phyloP scores from a whole-genome alignment of 2,329 filamentous ascomycete genomes.

The Epichloe coenophiala region DNA sequence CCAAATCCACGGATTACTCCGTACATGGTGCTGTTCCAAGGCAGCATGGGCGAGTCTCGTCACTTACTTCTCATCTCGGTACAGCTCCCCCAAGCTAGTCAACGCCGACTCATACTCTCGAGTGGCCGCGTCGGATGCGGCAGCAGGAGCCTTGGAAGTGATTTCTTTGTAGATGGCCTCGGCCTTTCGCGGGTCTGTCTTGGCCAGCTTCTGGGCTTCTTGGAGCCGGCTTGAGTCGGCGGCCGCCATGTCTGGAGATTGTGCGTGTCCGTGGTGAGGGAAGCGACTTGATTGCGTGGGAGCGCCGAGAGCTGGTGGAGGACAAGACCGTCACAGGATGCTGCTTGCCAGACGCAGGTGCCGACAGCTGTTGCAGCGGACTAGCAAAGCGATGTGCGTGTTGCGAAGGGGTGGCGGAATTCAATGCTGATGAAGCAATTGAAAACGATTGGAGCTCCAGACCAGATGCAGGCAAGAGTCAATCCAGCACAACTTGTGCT shows the following conservation, averaged over 20 bases:
- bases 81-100: slow-evolving; percentile 80
- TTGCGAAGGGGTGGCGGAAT: not conserved
- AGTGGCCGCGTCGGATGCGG: slow-evolving; percentile 70
- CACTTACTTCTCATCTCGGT: slow-evolving; percentile 71
- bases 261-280: not conserved
- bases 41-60: not conserved
- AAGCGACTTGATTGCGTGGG: not conserved
- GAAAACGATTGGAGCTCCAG: not conserved
- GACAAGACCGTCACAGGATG: not conserved
- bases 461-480: not conserved
- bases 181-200: slow-evolving; percentile 69
- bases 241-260: slow-evolving; percentile 34
- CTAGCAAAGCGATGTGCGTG: not conserved
- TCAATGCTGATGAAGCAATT: not conserved
- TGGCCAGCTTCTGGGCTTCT: slow-evolving; percentile 76
- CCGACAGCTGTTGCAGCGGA: not conserved
- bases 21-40: not conserved
- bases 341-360: not conserved
- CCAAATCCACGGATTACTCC: not conserved
- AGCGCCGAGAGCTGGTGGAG: not conserved
- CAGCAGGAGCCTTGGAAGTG: slow-evolving; percentile 69
- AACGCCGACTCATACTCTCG: slow-evolving; percentile 86
- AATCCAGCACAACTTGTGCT: no score
- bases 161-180: slow-evolving; percentile 84
- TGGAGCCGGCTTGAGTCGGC: slow-evolving; percentile 56